Evolutionary conservation across 192 early-diverging fungal species (phyloP).

Genomic region (Martensiomyces pterosporus): DNA sequence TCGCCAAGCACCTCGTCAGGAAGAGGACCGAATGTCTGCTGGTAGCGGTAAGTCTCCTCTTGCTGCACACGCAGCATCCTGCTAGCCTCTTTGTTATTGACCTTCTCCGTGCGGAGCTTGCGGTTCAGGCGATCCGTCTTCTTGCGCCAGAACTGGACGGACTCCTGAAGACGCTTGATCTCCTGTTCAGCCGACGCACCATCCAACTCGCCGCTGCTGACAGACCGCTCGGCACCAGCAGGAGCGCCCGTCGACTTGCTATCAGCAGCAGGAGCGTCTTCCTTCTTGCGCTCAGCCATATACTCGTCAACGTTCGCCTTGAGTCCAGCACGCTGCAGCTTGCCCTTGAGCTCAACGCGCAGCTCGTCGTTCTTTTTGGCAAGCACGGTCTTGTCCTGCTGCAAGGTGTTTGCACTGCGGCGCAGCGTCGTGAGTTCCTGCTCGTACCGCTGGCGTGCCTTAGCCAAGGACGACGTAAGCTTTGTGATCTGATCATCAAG

Average conservation of each 20-base stretch:
- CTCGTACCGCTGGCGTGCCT: conserved; percentile 57
- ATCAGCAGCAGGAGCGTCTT: conserved; percentile 1
- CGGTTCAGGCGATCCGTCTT: conserved; percentile 36
- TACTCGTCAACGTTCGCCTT: conserved; percentile 50
- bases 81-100: conserved; percentile 14
- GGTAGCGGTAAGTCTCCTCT: conserved; percentile 37
- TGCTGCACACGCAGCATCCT: conserved; percentile 34
- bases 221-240: neutral
- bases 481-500: conserved; percentile 48
- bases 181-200: conserved; percentile 14
- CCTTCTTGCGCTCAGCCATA: conserved; percentile 24
- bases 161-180: conserved; percentile 30
- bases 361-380: conserved; percentile 57
- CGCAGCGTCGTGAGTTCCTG: conserved; percentile 59
- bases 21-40: conserved; percentile 34
- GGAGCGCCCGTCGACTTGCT: neutral
- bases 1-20: conserved; percentile 16
- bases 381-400: conserved; percentile 60
- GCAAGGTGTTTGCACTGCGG: conserved; percentile 50
- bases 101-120: conserved; percentile 30
- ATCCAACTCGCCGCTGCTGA: conserved; percentile 1
- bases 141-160: conserved; percentile 39
- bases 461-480: conserved; percentile 32
- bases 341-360: conserved; percentile 51
- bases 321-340: conserved; percentile 48